Evolutionary conservation across 768 basidiomycete genomes (phyloP).

Genomic region (Boletus barrowsii): DNA sequence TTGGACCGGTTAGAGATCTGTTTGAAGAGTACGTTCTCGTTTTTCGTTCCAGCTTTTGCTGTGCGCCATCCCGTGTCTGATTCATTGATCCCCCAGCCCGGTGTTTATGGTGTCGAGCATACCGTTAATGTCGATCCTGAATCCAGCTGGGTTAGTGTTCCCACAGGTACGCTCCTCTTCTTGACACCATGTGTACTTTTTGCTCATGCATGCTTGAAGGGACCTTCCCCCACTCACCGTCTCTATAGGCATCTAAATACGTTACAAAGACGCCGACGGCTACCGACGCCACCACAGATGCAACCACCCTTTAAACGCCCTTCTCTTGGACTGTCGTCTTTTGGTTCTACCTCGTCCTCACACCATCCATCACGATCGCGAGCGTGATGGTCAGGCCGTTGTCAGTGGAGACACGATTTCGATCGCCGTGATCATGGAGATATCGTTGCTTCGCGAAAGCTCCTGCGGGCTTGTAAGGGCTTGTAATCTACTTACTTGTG

Average conservation of each 20-base stretch:
- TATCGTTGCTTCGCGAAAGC: too few relatives aligned
- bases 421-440: too few relatives aligned
- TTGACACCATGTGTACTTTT: too few relatives aligned
- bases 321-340: constrained; percentile 83
- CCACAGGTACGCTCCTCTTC: constrained; percentile 44
- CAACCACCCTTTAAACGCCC: constrained; percentile 62
- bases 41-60: neutral
- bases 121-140: constrained; percentile 60
- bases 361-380: constrained; percentile 76
- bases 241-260: constrained; percentile 21
- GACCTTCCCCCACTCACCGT: neutral
- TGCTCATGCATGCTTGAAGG: too few relatives aligned
- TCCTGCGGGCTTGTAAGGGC: too few relatives aligned
- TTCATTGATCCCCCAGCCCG: constrained; percentile 48
- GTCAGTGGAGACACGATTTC: constrained; percentile 42
- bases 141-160: constrained; percentile 76
- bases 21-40: constrained; percentile 67
- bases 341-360: constrained; percentile 87
- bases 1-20: constrained; percentile 39
- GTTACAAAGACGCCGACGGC: neutral
- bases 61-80: neutral
- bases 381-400: constrained; percentile 75
- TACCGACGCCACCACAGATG: neutral
- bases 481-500: too few relatives aligned
- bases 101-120: constrained; percentile 85